phyloP scores from a whole-genome alignment of 176 grass and related monocot genomes.

The Eleusine indica region DNA sequence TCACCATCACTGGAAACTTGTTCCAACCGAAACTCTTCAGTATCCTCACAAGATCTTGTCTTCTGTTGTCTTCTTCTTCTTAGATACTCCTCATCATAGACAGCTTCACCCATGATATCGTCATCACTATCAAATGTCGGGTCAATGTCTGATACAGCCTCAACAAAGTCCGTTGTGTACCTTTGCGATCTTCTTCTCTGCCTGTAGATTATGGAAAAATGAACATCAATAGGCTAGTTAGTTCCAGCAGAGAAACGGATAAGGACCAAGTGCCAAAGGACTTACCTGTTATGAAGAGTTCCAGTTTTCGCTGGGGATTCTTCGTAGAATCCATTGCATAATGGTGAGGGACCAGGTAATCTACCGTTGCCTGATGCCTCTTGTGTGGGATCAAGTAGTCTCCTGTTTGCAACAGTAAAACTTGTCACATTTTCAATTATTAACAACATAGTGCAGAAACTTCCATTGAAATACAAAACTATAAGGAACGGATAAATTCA shows the following conservation, averaged over 20 bases:
- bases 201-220: slow-evolving; percentile 37
- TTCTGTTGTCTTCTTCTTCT: slow-evolving; percentile 63
- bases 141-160: slow-evolving; percentile 63
- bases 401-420: slow-evolving; percentile 50
- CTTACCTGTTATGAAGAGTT: slow-evolving; percentile 72
- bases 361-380: slow-evolving; percentile 48
- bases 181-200: slow-evolving; percentile 78
- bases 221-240: slow-evolving; percentile 14
- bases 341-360: slow-evolving; percentile 54
- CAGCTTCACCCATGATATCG: slow-evolving; percentile 91
- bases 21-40: slow-evolving; percentile 73
- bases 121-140: slow-evolving; percentile 67
- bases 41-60: slow-evolving; percentile 54
- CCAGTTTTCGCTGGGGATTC: slow-evolving; percentile 57
- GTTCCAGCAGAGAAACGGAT: slow-evolving; percentile 11
- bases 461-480: slow-evolving; percentile 25
- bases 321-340: slow-evolving; percentile 51
- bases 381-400: slow-evolving; percentile 40
- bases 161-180: slow-evolving; percentile 84
- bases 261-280: slow-evolving; percentile 5
- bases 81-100: slow-evolving; percentile 94
- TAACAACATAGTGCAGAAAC: slow-evolving; percentile 35
- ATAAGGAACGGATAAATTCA: slow-evolving; percentile 33
- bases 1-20: slow-evolving; percentile 49
- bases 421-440: slow-evolving; percentile 64